Percentiles rank a stretch among this genome's conserved stretches.
phyloP scores from a whole-genome alignment of 495 filamentous ascomycete species.

The Cercophora samala region DNA sequence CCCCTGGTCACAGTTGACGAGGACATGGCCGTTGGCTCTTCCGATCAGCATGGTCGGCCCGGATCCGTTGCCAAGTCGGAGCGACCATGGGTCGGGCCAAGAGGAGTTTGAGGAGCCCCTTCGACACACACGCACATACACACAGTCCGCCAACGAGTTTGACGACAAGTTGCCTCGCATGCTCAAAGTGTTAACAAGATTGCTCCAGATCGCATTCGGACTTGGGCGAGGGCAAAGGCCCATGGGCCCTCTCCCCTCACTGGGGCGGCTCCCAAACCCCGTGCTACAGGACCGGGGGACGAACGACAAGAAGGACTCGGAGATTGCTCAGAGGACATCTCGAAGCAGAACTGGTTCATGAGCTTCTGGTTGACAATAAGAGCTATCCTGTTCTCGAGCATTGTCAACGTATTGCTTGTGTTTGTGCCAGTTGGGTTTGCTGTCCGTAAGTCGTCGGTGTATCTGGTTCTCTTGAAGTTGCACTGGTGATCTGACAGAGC shows the following conservation, averaged over 20 bases:
- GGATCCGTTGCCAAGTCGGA: no score
- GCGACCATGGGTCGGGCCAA: no score
- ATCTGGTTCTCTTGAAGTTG: conserved; percentile 23
- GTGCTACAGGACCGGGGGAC: neutral
- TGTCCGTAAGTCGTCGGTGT: conserved; percentile 47
- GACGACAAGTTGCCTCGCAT: neutral
- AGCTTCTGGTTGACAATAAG: conserved; percentile 47
- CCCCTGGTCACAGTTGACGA: neutral
- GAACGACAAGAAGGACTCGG: neutral
- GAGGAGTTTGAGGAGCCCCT: no score
- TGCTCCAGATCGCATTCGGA: conserved; percentile 17
- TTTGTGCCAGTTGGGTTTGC: conserved; percentile 80
- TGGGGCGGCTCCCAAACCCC: no score
- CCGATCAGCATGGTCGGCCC: neutral
- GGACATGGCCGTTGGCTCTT: neutral
- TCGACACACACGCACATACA: no score
- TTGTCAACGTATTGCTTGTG: conserved; percentile 73
- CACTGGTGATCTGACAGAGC: conserved; percentile 1
- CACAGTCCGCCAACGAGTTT: neutral
- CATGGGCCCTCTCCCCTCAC: conserved; percentile 9
- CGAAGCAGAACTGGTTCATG: conserved; percentile 29
- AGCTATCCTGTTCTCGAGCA: conserved; percentile 59
- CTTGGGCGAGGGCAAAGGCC: conserved; percentile 20
- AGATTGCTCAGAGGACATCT: neutral
- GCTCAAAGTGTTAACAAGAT: neutral